Evolutionary conservation across 495 filamentous ascomycete genomes (phyloP).

Genomic region (Hyaloscypha finlandica): DNA sequence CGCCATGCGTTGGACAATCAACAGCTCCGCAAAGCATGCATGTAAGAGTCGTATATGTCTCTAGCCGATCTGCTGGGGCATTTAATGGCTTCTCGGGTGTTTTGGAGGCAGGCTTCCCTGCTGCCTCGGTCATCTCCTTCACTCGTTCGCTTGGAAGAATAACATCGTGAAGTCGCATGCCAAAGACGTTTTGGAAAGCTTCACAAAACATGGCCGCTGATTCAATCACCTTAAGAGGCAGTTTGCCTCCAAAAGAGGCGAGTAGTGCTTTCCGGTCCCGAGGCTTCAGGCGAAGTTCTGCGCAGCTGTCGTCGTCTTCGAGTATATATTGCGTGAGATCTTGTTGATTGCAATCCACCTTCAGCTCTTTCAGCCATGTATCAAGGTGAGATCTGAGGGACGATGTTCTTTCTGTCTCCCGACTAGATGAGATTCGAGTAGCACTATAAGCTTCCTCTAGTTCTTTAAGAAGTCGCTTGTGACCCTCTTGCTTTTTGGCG

Average conservation of each 20-base stretch:
- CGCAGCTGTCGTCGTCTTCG: not conserved
- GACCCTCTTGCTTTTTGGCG: not conserved
- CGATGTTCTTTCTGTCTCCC: slow-evolving; percentile 17
- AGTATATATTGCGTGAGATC: slow-evolving; percentile 22
- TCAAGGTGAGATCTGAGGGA: slow-evolving; percentile 19
- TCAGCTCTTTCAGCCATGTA: slow-evolving; percentile 25
- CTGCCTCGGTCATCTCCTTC: slow-evolving; percentile 23
- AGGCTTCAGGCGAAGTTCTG: not conserved
- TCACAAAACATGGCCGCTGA: slow-evolving; percentile 6
- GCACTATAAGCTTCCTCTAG: slow-evolving; percentile 19
- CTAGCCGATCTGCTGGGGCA: slow-evolving; percentile 9
- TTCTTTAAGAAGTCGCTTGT: slow-evolving; percentile 21
- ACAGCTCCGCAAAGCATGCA: slow-evolving; percentile 30
- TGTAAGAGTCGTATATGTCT: slow-evolving; percentile 24
- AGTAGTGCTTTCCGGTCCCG: slow-evolving; percentile 7
- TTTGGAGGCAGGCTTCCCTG: not conserved
- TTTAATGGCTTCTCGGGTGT: slow-evolving; percentile 10
- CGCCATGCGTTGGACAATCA: slow-evolving; percentile 32
- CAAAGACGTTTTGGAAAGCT: slow-evolving; percentile 25
- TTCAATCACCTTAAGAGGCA: not conserved
- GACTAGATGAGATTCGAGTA: slow-evolving; percentile 1
- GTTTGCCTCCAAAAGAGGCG: not conserved
- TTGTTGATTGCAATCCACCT: slow-evolving; percentile 12
- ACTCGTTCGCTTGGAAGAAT: slow-evolving; percentile 22
- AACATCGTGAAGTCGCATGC: slow-evolving; percentile 12